Conservation (phyloP, 2,329 filamentous ascomycete species). For the Fusarium heterosporum region DNA sequence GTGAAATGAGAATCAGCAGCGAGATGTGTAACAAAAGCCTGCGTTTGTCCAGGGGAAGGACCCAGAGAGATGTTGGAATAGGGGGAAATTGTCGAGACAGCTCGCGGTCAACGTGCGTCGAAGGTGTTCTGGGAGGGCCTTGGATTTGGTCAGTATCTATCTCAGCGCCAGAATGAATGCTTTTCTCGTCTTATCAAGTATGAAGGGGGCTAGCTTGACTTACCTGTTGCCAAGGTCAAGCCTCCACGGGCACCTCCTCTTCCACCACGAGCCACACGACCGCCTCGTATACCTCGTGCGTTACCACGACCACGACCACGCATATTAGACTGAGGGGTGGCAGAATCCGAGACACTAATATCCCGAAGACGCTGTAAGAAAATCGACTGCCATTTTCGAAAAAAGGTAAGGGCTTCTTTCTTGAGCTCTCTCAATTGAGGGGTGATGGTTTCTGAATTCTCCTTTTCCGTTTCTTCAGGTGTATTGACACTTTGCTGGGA, state of each 20-base stretch:
- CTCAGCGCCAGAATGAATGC: neutral
- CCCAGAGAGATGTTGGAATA: conserved; percentile 69
- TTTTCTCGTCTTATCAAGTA: neutral
- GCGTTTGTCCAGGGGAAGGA: conserved; percentile 70
- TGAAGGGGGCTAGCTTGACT: conserved; percentile 16
- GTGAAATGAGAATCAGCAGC: conserved; percentile 77
- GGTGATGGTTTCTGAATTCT: conserved; percentile 53
- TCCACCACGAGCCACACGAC: conserved; percentile 50
- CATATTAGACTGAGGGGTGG: conserved; percentile 38
- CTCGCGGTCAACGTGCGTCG: conserved; percentile 59
- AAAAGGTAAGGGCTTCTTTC: conserved; percentile 75
- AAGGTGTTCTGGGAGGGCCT: conserved; percentile 56
- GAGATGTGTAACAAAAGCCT: conserved; percentile 77
- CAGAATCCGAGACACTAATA: conserved; percentile 64
- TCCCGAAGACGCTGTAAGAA: conserved; percentile 79
- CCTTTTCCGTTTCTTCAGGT: conserved; percentile 49
- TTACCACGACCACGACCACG: conserved; percentile 55
- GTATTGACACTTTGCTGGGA: conserved; percentile 43
- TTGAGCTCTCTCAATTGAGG: conserved; percentile 72
- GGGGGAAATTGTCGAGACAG: conserved; percentile 67
- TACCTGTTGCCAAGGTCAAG: conserved; percentile 54
- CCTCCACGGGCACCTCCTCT: conserved; percentile 47
- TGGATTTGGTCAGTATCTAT: conserved; percentile 30
- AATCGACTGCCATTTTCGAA: conserved; percentile 82
- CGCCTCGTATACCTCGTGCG: conserved; percentile 44